Evolutionary conservation across 2,329 filamentous ascomycete species (phyloP).

Genomic region (Furcasterigmium sp.): DNA sequence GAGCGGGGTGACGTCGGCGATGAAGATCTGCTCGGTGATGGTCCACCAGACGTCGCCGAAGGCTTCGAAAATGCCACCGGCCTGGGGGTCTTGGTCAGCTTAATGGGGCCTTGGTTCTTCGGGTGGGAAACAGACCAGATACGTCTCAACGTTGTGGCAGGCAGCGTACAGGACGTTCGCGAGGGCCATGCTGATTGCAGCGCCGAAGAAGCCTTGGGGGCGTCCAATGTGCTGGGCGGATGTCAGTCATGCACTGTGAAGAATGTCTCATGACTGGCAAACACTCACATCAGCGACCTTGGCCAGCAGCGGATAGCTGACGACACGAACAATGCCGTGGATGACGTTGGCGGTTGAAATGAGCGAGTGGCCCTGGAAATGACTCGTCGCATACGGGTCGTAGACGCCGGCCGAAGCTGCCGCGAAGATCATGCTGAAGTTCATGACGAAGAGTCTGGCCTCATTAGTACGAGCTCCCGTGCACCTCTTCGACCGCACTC

Average conservation of each 20-base stretch:
- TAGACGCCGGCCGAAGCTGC: slow-evolving; percentile 25
- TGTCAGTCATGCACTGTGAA: too few relatives aligned
- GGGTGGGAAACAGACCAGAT: slow-evolving; percentile 56
- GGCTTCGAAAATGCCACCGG: slow-evolving; percentile 54
- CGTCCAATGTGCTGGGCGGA: slow-evolving; percentile 45
- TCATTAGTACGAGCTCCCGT: neutral
- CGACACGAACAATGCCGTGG: slow-evolving; percentile 39
- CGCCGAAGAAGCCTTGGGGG: slow-evolving; percentile 36
- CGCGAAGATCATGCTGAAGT: slow-evolving; percentile 22
- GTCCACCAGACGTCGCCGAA: slow-evolving; percentile 37
- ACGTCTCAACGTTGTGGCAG: slow-evolving; percentile 51
- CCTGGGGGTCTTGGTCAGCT: slow-evolving; percentile 26
- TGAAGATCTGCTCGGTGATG: slow-evolving; percentile 31
- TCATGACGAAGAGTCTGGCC: slow-evolving; percentile 21
- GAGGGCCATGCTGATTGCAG: slow-evolving; percentile 38
- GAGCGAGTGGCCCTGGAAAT: slow-evolving; percentile 43
- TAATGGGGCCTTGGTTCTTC: slow-evolving; percentile 53
- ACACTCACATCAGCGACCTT: slow-evolving; percentile 49
- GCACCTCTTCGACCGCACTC: neutral
- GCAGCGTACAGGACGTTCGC: slow-evolving; percentile 59
- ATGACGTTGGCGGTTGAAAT: slow-evolving; percentile 44
- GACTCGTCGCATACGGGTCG: slow-evolving; percentile 25
- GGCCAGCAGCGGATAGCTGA: slow-evolving; percentile 54
- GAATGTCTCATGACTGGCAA: too few relatives aligned
- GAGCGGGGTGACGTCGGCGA: slow-evolving; percentile 37